Evolutionary conservation across 129 eudicot genomes (phyloP), one percentile per base, ranked within the genome.

Genomic region (Kitagawia praeruptora): DNA sequence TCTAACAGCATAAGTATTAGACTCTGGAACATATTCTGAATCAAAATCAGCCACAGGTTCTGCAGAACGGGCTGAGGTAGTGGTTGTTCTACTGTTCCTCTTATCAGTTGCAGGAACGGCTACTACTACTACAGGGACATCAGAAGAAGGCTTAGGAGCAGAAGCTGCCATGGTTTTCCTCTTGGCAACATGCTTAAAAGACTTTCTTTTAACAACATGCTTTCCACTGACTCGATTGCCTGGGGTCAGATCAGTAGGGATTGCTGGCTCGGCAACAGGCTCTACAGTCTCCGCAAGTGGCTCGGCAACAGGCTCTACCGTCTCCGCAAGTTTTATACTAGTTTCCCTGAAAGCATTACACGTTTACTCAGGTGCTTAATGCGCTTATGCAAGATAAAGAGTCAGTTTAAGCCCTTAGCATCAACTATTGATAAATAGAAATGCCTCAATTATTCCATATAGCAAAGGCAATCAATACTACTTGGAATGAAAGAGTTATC

Each of bases 251-350:
- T 78, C 61, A 40, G 82, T 76, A 25, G 82, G 39, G 74, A 79
- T 75, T 63, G 81, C 31, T 76, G 80, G 82, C 14, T 75, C 14
- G 25, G 27, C 34, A 83, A 70, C 82, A 83, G 64, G 85, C 47
- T 81, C 79, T 53, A 87, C 83, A 42, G 89, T 82, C 83, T 90
- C 93, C 0, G 88, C 89, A 14, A 81, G 51, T 83, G 49, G 49
- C 49, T 46, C 49, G 4, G 23, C 34, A 80, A 70, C 82, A 83
- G 54, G 85, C 39, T 81, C 79, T 53, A 87, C 83, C 44, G 91
- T 82, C 83, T 90, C 93, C 0, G 89, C 89, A 14, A 81, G 45
- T 83, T 90, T 82, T 53, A 87, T 34, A 49, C 54, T 70, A 72
- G 28, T 85, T 40, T 70, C 75, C 90, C 97, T 92, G 93, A 56